Evolutionary conservation across 768 basidiomycete genomes (phyloP), one percentile per base, ranked within the genome.

Genomic region (Tylopilus intermedius): DNA sequence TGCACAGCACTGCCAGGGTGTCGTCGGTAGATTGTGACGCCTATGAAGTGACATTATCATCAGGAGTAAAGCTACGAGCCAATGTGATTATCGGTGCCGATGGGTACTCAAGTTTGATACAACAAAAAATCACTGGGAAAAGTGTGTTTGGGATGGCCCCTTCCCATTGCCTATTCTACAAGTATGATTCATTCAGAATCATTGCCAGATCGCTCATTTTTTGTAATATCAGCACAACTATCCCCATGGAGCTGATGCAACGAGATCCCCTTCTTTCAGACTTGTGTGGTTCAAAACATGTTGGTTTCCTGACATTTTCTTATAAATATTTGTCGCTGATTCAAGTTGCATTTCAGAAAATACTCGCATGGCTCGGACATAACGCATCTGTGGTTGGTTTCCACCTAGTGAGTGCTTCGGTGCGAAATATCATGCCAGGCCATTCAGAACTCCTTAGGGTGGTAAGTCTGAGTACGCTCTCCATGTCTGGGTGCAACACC

Each of bases 1-100:
- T 83, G 53, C 70, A 69, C 18, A 76, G 72, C 47, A 71, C 76
- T 56, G 61, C 68, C 15, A 64, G 64, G 22, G 77, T 79, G 2
- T 68, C 72, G 24, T 65, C 65, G 7, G 63, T 71, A 27, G 64
- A 74, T 52, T 60, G 56, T 33, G 67, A 73, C 22, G 51, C 62
- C 18, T 55, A 67, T 9, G 62, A 66, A 43, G 72, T 79, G 5
- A 69, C 63, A 1, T 50, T 76, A 24, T 72, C 73, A 26, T 70
- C 63, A 33, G 81, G 80, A 15, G 70, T 75, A 47, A 68, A 60
- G 11, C 50, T 82, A 8, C 59, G 57, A 14, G 78, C 76, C 14
- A 80, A 86, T 61, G 65, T 83, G 27, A 67, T 85, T 47, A 72
- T 85, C 18, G 83, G 79, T 30, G 83, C 84, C 4, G 84, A 85